Percentiles rank a stretch among this genome's conserved stretches.
phyloP scores from a whole-genome alignment of 441 rosid genomes.

The Arabidopsis lyrata region DNA sequence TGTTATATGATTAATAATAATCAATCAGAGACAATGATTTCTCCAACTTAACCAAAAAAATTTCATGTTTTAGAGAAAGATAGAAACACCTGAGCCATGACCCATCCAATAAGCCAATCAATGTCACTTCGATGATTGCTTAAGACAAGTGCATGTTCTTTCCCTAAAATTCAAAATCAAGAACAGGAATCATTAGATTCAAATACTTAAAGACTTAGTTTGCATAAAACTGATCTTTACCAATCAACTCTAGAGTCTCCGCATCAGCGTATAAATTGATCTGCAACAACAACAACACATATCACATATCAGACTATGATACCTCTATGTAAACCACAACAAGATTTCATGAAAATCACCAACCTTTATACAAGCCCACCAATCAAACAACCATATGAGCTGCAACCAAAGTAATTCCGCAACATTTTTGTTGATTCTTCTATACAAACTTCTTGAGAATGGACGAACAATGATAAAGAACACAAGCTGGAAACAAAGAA shows the following conservation, averaged over 20 bases:
- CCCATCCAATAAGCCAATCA: slow-evolving; percentile 84
- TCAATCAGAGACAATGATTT: slow-evolving; percentile 34
- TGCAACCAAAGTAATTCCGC: slow-evolving; percentile 71
- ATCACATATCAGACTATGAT: slow-evolving; percentile 14
- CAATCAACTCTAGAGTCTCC: slow-evolving; percentile 59
- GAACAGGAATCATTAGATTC: slow-evolving; percentile 16
- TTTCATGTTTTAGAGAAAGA: slow-evolving; percentile 11
- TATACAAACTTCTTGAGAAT: slow-evolving; percentile 55
- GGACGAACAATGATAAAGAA: slow-evolving; percentile 63
- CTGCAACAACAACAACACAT: slow-evolving; percentile 48
- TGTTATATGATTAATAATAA: slow-evolving; percentile 43
- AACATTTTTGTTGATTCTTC: slow-evolving; percentile 59
- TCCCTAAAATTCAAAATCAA: slow-evolving; percentile 54
- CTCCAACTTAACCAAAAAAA: not conserved
- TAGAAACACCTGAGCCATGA: slow-evolving; percentile 69
- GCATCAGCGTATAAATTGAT: slow-evolving; percentile 61
- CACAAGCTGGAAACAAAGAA: slow-evolving; percentile 51
- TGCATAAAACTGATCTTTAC: slow-evolving; percentile 46
- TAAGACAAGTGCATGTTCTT: slow-evolving; percentile 76
- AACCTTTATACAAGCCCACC: slow-evolving; percentile 82
- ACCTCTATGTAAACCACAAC: slow-evolving; percentile 6
- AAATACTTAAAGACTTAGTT: not conserved
- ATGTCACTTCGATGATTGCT: slow-evolving; percentile 76
- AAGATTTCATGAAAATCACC: slow-evolving; percentile 15
- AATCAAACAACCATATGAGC: slow-evolving; percentile 74